A percentile compares a stretch with the other conserved stretches of the same genome.
Evolutionary conservation across 768 basidiomycete species (phyloP).

Genomic region (Tricholoma saponaceum): DNA sequence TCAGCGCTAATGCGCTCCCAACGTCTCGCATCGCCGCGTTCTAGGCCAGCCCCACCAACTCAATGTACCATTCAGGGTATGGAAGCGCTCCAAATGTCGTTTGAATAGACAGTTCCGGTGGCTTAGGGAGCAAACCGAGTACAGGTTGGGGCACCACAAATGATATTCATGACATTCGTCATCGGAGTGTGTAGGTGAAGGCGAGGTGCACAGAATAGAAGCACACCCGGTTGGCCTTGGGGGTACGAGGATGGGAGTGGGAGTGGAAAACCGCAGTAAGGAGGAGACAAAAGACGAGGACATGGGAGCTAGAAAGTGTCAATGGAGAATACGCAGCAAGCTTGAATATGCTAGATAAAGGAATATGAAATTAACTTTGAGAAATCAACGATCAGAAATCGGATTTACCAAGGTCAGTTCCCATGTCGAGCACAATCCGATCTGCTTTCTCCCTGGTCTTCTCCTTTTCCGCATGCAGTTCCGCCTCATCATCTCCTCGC

Average conservation of each 20-base stretch:
- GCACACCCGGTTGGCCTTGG: neutral
- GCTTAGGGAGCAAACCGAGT: too few relatives aligned
- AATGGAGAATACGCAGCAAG: constrained; percentile 49
- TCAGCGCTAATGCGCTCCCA: constrained; percentile 49
- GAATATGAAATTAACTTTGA: neutral
- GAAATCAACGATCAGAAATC: neutral
- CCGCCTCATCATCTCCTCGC: constrained; percentile 16
- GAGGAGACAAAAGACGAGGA: constrained; percentile 39
- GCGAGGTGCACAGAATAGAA: neutral
- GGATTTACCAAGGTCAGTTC: constrained; percentile 17
- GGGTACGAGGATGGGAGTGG: constrained; percentile 19
- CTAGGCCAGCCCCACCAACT: constrained; percentile 46
- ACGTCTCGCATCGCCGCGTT: constrained; percentile 58
- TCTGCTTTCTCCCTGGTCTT: constrained; percentile 32
- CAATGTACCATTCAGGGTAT: constrained; percentile 66
- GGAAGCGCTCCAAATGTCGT: constrained; percentile 37
- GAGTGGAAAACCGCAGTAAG: constrained; percentile 9
- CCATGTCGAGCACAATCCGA: constrained; percentile 51
- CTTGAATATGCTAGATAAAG: constrained; percentile 17
- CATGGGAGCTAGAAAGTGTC: constrained; percentile 30
- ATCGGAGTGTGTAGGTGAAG: neutral
- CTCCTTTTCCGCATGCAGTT: constrained; percentile 8
- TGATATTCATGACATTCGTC: too few relatives aligned
- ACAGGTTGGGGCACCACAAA: too few relatives aligned
- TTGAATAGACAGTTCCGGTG: constrained; percentile 8